phyloP scores from a whole-genome alignment of 2,329 filamentous ascomycete genomes.

The Diaporthe sp. region DNA sequence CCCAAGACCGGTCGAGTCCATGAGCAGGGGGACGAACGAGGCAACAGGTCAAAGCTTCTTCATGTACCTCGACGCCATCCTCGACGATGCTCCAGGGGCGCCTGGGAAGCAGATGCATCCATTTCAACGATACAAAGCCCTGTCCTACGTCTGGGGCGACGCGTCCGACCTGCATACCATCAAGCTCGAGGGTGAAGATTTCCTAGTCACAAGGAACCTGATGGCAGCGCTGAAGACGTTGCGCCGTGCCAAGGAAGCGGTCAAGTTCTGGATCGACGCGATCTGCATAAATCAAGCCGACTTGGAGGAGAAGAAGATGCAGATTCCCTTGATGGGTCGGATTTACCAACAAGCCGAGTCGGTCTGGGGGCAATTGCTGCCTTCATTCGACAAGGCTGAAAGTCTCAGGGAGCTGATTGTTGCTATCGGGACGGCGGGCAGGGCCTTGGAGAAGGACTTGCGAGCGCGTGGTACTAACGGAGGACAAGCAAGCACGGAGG shows the following conservation, averaged over 20 bases:
- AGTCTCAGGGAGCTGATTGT: not conserved
- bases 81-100: not conserved
- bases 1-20: not conserved
- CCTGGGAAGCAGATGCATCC: not conserved
- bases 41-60: not conserved
- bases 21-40: not conserved
- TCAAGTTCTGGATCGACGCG: not conserved
- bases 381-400: not conserved
- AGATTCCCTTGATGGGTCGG: not conserved
- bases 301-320: constrained; percentile 1
- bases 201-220: not conserved
- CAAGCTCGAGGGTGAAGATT: not conserved
- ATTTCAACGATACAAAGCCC: not conserved
- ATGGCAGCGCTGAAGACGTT: not conserved
- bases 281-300: constrained; percentile 5
- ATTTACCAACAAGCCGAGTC: not conserved
- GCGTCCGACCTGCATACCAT: not conserved
- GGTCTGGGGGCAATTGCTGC: not conserved
- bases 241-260: not conserved
- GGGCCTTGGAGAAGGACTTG: not conserved
- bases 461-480: not conserved
- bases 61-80: not conserved
- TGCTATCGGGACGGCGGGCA: not conserved
- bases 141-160: not conserved
- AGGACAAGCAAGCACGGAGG: not conserved